A percentile compares a stretch with the other conserved stretches of the same genome.
phyloP scores from a whole-genome alignment of 1,284 basidiomycete species.

The Cutaneotrichosporon sp. region DNA sequence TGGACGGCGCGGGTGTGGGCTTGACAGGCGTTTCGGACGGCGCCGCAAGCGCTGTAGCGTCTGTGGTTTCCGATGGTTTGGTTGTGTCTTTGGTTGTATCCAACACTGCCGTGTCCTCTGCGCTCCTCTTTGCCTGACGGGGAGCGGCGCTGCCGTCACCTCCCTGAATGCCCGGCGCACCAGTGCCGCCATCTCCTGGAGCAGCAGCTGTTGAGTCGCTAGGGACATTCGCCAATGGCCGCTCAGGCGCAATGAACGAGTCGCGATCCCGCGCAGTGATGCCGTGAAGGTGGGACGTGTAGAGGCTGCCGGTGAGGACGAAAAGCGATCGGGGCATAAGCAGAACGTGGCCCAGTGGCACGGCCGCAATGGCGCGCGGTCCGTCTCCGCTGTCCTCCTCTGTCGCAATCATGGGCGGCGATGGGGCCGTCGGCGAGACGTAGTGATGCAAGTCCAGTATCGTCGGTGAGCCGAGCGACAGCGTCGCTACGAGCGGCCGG shows the following conservation, averaged over 20 bases:
- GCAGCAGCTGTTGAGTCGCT: too few species aligned
- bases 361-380: conserved; percentile 56
- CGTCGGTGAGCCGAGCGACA: conserved; percentile 77
- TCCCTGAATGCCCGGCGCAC: too few species aligned
- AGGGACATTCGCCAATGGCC: not conserved
- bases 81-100: too few species aligned
- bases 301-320: conserved; percentile 65
- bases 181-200: too few species aligned
- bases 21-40: too few species aligned
- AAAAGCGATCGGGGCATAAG: conserved; percentile 76
- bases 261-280: conserved; percentile 53
- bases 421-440: conserved; percentile 38
- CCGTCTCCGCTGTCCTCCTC: conserved; percentile 3
- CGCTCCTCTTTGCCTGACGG: too few species aligned
- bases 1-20: not conserved
- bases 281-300: conserved; percentile 67
- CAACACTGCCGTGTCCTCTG: too few species aligned
- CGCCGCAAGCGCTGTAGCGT: too few species aligned
- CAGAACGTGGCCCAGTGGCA: conserved; percentile 65
- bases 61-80: too few species aligned
- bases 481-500: conserved; percentile 78
- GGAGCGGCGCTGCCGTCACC: too few species aligned
- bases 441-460: conserved; percentile 82
- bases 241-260: not conserved
- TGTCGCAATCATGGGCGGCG: conserved; percentile 39